Conservation (phyloP, 306 rosid species). For the Pyrus bretschneideri region DNA sequence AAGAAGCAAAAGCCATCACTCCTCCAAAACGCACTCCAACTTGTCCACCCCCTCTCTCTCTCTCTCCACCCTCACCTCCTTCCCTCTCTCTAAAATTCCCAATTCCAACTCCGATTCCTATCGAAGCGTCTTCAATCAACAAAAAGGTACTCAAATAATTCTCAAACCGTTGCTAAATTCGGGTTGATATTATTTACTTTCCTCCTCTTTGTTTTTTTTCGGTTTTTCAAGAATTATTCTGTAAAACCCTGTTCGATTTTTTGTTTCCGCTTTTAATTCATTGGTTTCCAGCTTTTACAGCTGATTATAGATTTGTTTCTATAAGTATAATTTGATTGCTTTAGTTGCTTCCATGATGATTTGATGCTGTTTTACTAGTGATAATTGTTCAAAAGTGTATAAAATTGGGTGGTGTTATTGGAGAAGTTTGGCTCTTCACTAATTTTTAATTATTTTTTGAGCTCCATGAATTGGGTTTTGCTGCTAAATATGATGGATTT, state of each 20-base stretch:
- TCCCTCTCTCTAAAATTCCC: slow-evolving; percentile 11
- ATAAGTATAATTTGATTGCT: not conserved
- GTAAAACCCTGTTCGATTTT: not conserved
- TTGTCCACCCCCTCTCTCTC: slow-evolving; percentile 18
- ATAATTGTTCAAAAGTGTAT: not conserved
- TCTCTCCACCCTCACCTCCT: not conserved
- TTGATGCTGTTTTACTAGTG: not conserved
- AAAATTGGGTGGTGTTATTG: not conserved
- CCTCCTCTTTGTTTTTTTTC: not conserved
- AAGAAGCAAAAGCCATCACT: slow-evolving; percentile 3
- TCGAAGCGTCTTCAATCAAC: slow-evolving; percentile 11
- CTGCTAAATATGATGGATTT: not conserved
- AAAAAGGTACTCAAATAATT: not conserved
- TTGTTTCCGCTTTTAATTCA: not conserved
- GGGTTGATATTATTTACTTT: not conserved
- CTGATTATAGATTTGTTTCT: not conserved
- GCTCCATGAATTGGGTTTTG: not conserved
- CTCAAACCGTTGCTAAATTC: not conserved
- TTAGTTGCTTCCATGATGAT: not conserved
- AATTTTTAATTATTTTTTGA: not conserved
- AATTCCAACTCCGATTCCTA: not conserved
- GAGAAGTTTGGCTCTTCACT: not conserved
- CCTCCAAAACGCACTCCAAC: slow-evolving; percentile 6
- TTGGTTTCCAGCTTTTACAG: not conserved
- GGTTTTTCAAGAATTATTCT: not conserved